Evolutionary conservation across 495 filamentous ascomycete genomes (phyloP), one percentile per base, ranked within the genome.

Genomic region (Xylaria flabelliformis): DNA sequence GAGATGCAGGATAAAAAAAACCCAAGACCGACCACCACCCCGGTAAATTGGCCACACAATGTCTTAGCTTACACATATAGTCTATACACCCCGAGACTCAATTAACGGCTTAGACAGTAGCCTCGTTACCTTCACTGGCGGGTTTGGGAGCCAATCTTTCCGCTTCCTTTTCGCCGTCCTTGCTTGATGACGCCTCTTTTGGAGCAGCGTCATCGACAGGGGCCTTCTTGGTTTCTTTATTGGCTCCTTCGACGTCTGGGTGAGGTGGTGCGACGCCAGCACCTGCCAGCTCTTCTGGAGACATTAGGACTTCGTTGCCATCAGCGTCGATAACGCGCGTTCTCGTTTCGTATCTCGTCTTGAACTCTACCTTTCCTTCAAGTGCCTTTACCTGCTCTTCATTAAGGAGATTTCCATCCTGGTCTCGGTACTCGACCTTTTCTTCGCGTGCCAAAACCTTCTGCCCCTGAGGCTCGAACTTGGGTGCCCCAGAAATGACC

Each of bases 361-460:
- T 90, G 82, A 98, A 97, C 72, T 92, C 92, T 34, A 98, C 94
- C 82, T 97, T 95, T 75, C 95, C 96, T 76, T 92, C 87, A 34
- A 99, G 88, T 1, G 89, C 91, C 74, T 91, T 89, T 56, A 99
- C 95, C 72, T 97, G 89, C 75, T 92, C 90, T 72, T 92, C 90
- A 74, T 95, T 85, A 26, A 99, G 86, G 51, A 98, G 76, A 75
- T 98, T 97, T 64, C 96, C 96, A 73, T 97, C 85, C 78, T 98
- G 93, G 78, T 99, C 96, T 55, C 96, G 91, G 82, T 97, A 99
- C 82, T 99, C 96, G 71, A 98, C 86, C 71, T 91, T 91, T 78
- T 97, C 94, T 79, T 97, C 92, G 36, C 87, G 87, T 56, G 87
- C 88, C 53, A 93, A 64, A 55, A 94, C 76, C 64, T 85, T 84